A percentile compares a stretch with the other conserved stretches of the same genome.
Evolutionary conservation across 768 basidiomycete species (phyloP).

Genomic region (Xerocomus brunneocitrinus): DNA sequence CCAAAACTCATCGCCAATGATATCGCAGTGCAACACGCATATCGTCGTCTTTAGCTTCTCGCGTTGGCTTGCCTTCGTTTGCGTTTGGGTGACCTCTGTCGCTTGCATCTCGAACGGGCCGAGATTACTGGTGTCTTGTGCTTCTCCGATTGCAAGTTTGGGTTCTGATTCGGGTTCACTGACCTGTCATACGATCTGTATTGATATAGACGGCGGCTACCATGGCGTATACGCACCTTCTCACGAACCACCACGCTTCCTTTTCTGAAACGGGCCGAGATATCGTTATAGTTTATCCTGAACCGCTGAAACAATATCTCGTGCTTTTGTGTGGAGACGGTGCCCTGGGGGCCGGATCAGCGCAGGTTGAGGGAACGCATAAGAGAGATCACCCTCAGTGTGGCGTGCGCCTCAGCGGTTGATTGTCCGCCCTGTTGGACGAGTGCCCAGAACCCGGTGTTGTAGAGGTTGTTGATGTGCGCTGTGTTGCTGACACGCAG

Average conservation of each 20-base stretch:
- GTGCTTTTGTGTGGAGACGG: slow-evolving; percentile 83
- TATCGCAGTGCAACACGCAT: slow-evolving; percentile 71
- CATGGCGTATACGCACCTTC: slow-evolving; percentile 33
- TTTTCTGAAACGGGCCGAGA: slow-evolving; percentile 71
- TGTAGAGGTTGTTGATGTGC: slow-evolving; percentile 97
- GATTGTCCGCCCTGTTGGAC: slow-evolving; percentile 78
- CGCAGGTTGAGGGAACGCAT: neutral
- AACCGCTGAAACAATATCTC: slow-evolving; percentile 85
- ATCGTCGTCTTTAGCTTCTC: slow-evolving; percentile 41
- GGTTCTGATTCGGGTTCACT: neutral
- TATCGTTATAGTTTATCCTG: slow-evolving; percentile 80
- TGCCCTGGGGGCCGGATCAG: slow-evolving; percentile 55
- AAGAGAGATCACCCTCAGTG: slow-evolving; percentile 53
- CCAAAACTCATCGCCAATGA: slow-evolving; percentile 85
- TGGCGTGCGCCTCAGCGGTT: slow-evolving; percentile 75
- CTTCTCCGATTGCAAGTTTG: neutral
- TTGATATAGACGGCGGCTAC: neutral
- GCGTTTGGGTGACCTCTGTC: slow-evolving; percentile 7
- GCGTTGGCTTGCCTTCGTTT: slow-evolving; percentile 30
- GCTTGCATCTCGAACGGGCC: neutral
- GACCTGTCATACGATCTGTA: neutral
- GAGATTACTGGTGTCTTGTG: neutral
- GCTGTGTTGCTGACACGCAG: slow-evolving; percentile 46
- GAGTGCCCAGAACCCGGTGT: slow-evolving; percentile 93
- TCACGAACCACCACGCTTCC: slow-evolving; percentile 80